phyloP scores from a whole-genome alignment of 306 rosid genomes.

The Cucumis cinereus region DNA sequence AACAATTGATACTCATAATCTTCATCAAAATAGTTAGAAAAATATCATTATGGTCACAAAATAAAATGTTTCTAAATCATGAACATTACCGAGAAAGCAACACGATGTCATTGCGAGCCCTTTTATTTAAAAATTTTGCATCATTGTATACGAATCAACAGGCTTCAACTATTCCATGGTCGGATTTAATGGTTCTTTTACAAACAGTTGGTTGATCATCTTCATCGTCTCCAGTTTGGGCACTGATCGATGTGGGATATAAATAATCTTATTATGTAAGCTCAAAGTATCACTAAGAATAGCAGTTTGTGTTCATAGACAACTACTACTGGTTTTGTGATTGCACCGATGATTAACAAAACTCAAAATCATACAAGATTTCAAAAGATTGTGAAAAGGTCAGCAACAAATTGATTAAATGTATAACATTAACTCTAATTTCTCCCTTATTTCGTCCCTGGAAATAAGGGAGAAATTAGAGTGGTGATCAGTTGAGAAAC shows the following conservation, averaged over 20 bases:
- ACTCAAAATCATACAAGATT: neutral
- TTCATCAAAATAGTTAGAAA: neutral
- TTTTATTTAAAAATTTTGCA: constrained; percentile 63
- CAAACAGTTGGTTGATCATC: constrained; percentile 16
- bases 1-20: neutral
- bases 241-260: constrained; percentile 26
- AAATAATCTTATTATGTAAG: constrained; percentile 7
- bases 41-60: neutral
- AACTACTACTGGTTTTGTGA: neutral
- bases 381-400: neutral
- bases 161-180: constrained; percentile 58
- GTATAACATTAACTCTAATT: neutral
- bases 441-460: too few species aligned
- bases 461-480: too few species aligned
- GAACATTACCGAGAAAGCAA: constrained; percentile 71
- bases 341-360: neutral
- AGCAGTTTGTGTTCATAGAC: neutral
- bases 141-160: constrained; percentile 62
- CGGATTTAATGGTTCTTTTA: constrained; percentile 15
- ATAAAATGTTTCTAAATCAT: neutral
- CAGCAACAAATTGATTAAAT: neutral
- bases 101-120: constrained; percentile 58
- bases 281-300: neutral
- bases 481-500: too few species aligned
- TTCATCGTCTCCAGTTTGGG: constrained; percentile 35